Evolutionary conservation across 352 stramenopile genomes (phyloP), one percentile per base, ranked within the genome.

Genomic region (Globisporangium megalacanthum): DNA sequence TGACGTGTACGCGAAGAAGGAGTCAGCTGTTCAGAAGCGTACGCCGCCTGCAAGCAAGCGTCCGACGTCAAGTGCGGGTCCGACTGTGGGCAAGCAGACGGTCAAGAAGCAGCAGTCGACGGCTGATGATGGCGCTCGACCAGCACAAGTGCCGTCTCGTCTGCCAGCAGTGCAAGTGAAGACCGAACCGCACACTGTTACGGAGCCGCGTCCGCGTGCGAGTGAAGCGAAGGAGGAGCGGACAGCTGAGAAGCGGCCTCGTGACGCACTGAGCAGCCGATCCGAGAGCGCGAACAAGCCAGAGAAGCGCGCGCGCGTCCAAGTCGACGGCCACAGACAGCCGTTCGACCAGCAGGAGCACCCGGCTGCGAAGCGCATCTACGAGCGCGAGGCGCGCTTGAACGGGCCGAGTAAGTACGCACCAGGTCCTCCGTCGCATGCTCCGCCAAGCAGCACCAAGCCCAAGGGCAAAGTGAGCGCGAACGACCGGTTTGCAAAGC

Each of bases 401-500:
- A 61, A 58, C 33, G 56, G 49, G 6, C 33, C 60, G 41, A 68
- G 55, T 44, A 52, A 54, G 20, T 57, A 62, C 41, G 52, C 14
- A 29, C 29, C 35, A 14, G 49, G 49, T 14, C 49, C 35, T 29
- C 14, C 11, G 29, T 13, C n/a, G 29, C 13, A 42, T 29, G 7
- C 20, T 10, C 55, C 46, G 8, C 35, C 29, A 17, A 58, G 57
- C 11, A 35, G 49, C 33, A 72, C 66, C 54, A 76, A 68, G 52
- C 33, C 65, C 31, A 79, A 75, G 59, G 54, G 14, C 29, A 29
- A 31, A 33, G 19, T 19, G 45, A 44, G 17, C 17, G 49, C 49
- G 29, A 29, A 11, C 17, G 49, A 53, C 17, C 49, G 49, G 31
- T 53, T 53, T 33, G 49, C 49, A 9, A 53, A 53, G 49, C 29